Percentiles rank a stretch among this genome's conserved stretches.
Conservation (phyloP, 164 flowering plant genomes). For the Vitis rupestris region DNA sequence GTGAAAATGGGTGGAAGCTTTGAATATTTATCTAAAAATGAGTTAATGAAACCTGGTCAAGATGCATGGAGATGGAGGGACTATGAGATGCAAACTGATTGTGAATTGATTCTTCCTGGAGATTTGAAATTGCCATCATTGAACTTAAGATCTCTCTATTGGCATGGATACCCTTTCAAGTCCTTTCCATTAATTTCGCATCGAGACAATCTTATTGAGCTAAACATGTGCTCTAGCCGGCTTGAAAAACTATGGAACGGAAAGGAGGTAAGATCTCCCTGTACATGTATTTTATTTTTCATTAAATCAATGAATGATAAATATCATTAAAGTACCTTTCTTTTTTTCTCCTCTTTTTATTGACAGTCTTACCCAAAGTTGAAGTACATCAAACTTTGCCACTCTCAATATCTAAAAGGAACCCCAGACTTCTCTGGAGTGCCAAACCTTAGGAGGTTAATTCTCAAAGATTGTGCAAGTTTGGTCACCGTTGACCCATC, state of each 20-base stretch:
- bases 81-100: background rate
- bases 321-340: background rate
- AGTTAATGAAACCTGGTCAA: no score
- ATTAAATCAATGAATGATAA: background rate
- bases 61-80: no score
- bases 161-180: background rate
- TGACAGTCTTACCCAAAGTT: conserved; percentile 5
- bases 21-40: no score
- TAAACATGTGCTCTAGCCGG: conserved; percentile 14
- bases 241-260: conserved; percentile 18
- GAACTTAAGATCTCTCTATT: no score
- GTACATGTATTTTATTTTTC: background rate
- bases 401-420: conserved; percentile 7
- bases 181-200: conserved; percentile 10
- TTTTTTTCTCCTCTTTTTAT: background rate
- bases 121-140: no score
- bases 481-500: conserved; percentile 22
- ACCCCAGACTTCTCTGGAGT: conserved; percentile 14
- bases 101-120: background rate
- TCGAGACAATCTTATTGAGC: conserved; percentile 11
- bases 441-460: conserved; percentile 20
- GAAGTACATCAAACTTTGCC: conserved; percentile 20
- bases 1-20: no score
- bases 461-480: conserved; percentile 16
- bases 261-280: conserved; percentile 2